phyloP scores from a whole-genome alignment of 257 asterid genomes.

The Solanum peruvianum region DNA sequence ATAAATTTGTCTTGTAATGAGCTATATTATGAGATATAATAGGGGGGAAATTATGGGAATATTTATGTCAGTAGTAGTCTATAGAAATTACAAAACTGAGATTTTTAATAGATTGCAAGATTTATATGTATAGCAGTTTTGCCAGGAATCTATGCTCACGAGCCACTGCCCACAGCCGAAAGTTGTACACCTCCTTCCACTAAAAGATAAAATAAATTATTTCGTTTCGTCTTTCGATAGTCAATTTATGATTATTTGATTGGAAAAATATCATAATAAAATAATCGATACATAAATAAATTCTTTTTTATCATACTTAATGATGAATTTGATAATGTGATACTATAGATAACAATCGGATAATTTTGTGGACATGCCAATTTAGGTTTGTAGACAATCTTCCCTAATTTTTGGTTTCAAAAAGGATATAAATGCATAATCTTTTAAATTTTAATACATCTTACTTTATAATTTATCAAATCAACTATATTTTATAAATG shows the following conservation, averaged over 20 bases:
- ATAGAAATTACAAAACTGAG: neutral
- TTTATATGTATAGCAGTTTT: neutral
- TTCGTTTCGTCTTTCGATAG: neutral
- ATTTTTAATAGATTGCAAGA: neutral
- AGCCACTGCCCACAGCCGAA: neutral
- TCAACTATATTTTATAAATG: neutral
- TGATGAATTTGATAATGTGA: no score
- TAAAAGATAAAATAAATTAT: neutral
- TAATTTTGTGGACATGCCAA: neutral
- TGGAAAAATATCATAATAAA: no score
- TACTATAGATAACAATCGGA: neutral
- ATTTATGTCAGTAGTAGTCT: neutral
- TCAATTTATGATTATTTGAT: accelerated
- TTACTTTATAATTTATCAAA: neutral
- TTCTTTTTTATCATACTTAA: no score
- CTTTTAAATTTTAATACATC: neutral
- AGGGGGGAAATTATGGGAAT: neutral
- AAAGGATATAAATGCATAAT: neutral
- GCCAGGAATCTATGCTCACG: neutral
- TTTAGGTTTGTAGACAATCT: neutral
- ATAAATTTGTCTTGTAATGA: neutral
- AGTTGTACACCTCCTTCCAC: neutral
- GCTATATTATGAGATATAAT: neutral
- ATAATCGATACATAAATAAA: no score
- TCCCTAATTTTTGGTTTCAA: neutral